Base-by-base conservation (phyloP, 2,329 filamentous ascomycete species). In the Epichloe coenophiala region DNA sequence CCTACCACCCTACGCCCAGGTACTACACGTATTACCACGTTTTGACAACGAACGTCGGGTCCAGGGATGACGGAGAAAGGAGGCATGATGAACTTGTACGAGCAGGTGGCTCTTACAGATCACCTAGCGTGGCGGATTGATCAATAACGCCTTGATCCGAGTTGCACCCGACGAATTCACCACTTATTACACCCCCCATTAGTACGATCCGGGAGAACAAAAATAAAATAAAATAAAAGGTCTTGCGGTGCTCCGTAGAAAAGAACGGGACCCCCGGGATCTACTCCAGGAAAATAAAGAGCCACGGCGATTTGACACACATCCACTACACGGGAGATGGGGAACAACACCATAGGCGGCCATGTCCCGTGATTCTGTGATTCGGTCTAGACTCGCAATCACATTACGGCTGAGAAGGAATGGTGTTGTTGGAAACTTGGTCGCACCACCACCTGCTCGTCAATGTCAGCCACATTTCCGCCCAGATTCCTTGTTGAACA, bases 381-480 rank as follows among this genome's bases (percentile, higher is more conserved):
- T 46, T 17, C 41, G 37, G 47, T 50, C 49, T 47, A 50, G 49
- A 50, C 49, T 50, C 27, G 42, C 37, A 40, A 17, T 11, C 13
- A 7, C 23, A 11, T 27, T 23, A 12, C 27, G 27, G 8, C 27
- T 31, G 27, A 31, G n/a, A n/a, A n/a, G 27, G 27, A 8, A 31
- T 4, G 27, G 27, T 31, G 7, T 27, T 27, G 27, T 27, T 8
- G 27, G 27, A 31, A 27, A 27, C 7, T 27, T 19, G 37, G 38
- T 35, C 23, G 27, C 46, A 41, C 38, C 23, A 17, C 17, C 11
- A 31, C 27, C 27, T 31, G 13, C 45, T 39, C 36, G 21, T 19
- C 17, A n/a, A 23, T 19, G 17, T 12, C 45, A 17, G 45, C 45
- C 45, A 27, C 35, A 46, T 46, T 6, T 19, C 36, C 36, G 19